Conservation (phyloP, 331 rosid genomes). For the Acacia concinna region DNA sequence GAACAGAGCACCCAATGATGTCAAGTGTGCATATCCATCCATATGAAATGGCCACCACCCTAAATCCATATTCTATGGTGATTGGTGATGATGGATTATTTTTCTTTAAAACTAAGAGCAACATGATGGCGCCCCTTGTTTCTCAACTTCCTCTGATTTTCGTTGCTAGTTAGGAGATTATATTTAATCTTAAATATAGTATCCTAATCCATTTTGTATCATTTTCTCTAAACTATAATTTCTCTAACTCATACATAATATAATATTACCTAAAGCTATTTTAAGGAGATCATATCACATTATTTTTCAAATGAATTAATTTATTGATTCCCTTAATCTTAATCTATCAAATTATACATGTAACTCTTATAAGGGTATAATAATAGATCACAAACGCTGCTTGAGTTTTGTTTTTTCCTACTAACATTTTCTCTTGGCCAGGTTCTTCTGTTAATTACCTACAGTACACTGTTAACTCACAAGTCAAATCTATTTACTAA, state of each 20-base stretch:
- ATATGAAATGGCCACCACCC: slow-evolving; percentile 24
- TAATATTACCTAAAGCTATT: no score
- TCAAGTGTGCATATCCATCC: background rate
- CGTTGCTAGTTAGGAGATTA: accelerated
- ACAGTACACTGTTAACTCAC: background rate
- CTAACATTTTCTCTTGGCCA: background rate
- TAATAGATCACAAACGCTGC: background rate
- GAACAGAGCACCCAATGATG: slow-evolving; percentile 20
- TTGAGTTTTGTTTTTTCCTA: background rate
- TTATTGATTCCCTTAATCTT: no score
- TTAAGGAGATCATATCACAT: no score
- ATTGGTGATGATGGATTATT: slow-evolving; percentile 9
- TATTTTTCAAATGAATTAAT: no score
- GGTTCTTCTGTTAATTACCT: background rate
- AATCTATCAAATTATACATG: no score
- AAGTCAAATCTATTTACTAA: background rate
- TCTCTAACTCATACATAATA: no score
- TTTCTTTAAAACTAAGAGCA: slow-evolving; percentile 23
- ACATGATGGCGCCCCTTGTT: background rate
- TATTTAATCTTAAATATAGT: no score
- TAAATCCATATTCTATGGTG: slow-evolving; percentile 18
- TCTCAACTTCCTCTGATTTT: slow-evolving; percentile 1
- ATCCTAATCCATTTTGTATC: no score
- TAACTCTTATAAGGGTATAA: background rate
- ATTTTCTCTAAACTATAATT: no score